phyloP scores from a whole-genome alignment of 1,139 yeast genomes.

The Spathaspora sp. region DNA sequence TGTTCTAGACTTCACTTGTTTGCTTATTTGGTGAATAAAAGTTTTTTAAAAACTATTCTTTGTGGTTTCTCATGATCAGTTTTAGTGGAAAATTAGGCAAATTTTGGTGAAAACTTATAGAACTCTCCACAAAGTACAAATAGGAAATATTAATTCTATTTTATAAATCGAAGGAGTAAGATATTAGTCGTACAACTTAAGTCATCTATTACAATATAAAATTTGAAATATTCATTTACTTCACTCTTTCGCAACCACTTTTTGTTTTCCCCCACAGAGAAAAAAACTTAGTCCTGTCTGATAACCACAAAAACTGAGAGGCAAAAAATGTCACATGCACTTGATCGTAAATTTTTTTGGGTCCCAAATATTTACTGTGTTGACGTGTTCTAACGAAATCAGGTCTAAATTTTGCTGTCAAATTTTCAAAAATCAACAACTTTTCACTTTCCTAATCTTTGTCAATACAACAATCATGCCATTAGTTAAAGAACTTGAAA shows the following conservation, averaged over 20 bases:
- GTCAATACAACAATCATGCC: not conserved
- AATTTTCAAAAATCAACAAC: not conserved
- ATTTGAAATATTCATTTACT: not conserved
- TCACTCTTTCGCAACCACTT: not conserved
- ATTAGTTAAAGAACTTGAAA: constrained; percentile 9
- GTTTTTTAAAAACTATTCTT: too few relatives aligned
- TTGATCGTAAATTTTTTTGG: not conserved
- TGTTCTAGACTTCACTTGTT: too few relatives aligned
- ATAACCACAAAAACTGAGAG: not conserved
- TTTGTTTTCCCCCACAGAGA: not conserved
- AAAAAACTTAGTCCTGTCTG: not conserved
- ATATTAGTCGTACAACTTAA: too few relatives aligned
- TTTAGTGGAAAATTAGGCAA: too few relatives aligned
- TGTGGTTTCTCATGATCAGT: too few relatives aligned
- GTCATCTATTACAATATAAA: too few relatives aligned
- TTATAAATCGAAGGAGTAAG: too few relatives aligned
- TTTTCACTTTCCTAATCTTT: not conserved
- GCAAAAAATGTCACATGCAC: not conserved
- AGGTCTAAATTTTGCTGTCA: not conserved
- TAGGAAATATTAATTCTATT: too few relatives aligned
- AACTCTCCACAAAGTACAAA: too few relatives aligned
- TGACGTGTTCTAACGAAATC: not conserved
- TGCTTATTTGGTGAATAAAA: too few relatives aligned
- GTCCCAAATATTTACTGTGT: not conserved
- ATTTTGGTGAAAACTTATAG: too few relatives aligned